phyloP scores from a whole-genome alignment of 2,329 filamentous ascomycete genomes.

The Aspergillus cejpii region DNA sequence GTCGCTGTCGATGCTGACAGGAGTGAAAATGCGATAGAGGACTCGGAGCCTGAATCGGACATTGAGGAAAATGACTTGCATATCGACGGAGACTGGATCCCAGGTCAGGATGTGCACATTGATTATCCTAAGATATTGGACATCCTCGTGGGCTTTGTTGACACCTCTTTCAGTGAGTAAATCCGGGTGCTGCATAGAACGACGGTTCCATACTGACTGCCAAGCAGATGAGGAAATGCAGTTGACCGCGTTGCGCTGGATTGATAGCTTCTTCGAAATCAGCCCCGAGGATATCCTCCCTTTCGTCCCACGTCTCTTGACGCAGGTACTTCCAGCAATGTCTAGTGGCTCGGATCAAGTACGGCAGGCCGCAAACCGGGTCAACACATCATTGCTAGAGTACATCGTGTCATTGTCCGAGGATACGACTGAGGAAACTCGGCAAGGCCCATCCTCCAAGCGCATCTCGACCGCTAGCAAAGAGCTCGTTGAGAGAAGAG shows the following conservation, averaged over 20 bases:
- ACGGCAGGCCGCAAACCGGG: conserved; percentile 75
- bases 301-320: conserved; percentile 86
- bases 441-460: conserved; percentile 34
- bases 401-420: conserved; percentile 89
- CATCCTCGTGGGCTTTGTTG: conserved; percentile 82
- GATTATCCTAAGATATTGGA: conserved; percentile 88
- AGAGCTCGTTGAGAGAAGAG: conserved; percentile 37
- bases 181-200: conserved; percentile 21
- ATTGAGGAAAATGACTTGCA: conserved; percentile 53
- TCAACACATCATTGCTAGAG: conserved; percentile 86
- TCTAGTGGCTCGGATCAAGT: conserved; percentile 87
- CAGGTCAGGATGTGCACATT: conserved; percentile 91
- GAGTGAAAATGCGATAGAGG: conserved; percentile 52
- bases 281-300: conserved; percentile 93
- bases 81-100: conserved; percentile 89
- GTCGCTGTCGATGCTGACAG: conserved; percentile 34
- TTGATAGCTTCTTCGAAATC: conserved; percentile 93
- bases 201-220: conserved; percentile 13
- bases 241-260: conserved; percentile 86
- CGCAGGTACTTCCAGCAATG: conserved; percentile 87
- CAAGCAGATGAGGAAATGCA: conserved; percentile 77
- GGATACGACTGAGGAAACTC: conserved; percentile 47
- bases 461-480: conserved; percentile 37
- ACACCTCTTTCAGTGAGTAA: conserved; percentile 63
- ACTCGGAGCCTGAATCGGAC: conserved; percentile 39